Conservation (phyloP, 257 asterid genomes). For the Leonotis leonurus region DNA sequence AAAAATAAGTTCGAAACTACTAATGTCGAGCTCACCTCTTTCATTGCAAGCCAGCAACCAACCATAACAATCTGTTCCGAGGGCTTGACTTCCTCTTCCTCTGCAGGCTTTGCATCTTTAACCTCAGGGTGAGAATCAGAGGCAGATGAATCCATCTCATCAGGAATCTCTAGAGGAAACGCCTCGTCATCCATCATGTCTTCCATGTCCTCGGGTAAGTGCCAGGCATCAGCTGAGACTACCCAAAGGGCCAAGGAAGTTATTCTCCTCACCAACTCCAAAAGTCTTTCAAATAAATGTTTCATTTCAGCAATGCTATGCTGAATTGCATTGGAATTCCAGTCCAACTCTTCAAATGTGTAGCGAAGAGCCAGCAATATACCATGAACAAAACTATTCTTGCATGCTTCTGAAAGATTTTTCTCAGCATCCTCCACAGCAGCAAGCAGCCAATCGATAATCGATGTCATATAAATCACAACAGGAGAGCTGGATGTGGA, state of each 20-base stretch:
- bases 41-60: slow-evolving; percentile 99
- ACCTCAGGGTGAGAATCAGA: slow-evolving; percentile 31
- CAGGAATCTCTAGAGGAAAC: slow-evolving; percentile 34
- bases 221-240: slow-evolving; percentile 88
- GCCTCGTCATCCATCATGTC: slow-evolving; percentile 58
- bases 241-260: slow-evolving; percentile 95
- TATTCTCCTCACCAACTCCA: slow-evolving; percentile 76
- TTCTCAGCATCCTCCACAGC: slow-evolving; percentile 82
- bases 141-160: slow-evolving; percentile 34
- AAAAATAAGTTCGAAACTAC: slow-evolving; percentile 7
- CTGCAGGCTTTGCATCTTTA: slow-evolving; percentile 25
- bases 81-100: slow-evolving; percentile 45
- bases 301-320: slow-evolving; percentile 44
- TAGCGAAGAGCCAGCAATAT: slow-evolving; percentile 82
- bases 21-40: slow-evolving; percentile 55
- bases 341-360: slow-evolving; percentile 90
- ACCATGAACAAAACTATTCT: slow-evolving; percentile 90
- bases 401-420: slow-evolving; percentile 81
- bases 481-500: slow-evolving; percentile 37
- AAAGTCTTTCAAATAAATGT: slow-evolving; percentile 54
- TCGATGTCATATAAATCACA: slow-evolving; percentile 56
- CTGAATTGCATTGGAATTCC: slow-evolving; percentile 50
- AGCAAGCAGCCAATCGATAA: slow-evolving; percentile 75
- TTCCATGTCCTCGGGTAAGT: slow-evolving; percentile 77
- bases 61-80: slow-evolving; percentile 90